Evolutionary conservation across 495 filamentous ascomycete genomes (phyloP).

Genomic region (Penicillium nucicola): DNA sequence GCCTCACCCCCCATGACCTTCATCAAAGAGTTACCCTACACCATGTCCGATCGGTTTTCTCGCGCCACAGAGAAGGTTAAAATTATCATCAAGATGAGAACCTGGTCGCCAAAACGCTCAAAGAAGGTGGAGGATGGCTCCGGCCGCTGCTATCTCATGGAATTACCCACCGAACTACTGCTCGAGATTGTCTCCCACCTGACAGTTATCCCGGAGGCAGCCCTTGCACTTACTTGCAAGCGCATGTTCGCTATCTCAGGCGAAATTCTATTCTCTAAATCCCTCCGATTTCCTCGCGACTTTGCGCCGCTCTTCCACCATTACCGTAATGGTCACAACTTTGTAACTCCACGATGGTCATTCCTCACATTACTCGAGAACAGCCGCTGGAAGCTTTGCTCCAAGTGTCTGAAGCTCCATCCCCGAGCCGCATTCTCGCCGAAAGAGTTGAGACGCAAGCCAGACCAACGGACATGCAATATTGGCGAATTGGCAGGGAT

Average conservation of each 20-base stretch:
- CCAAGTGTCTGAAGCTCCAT: slow-evolving; percentile 44
- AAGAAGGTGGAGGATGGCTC: slow-evolving; percentile 13
- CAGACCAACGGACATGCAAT: slow-evolving; percentile 37
- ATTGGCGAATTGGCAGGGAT: slow-evolving; percentile 41
- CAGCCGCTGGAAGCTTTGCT: slow-evolving; percentile 38
- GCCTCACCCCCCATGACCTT: slow-evolving; percentile 15
- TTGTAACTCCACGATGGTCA: slow-evolving; percentile 40
- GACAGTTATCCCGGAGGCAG: slow-evolving; percentile 36
- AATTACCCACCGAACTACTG: slow-evolving; percentile 44
- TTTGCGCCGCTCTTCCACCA: slow-evolving; percentile 47
- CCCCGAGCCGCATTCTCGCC: slow-evolving; percentile 34
- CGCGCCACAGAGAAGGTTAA: slow-evolving; percentile 35
- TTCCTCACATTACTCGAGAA: slow-evolving; percentile 41
- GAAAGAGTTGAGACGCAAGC: slow-evolving; percentile 34
- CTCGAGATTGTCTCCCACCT: slow-evolving; percentile 42
- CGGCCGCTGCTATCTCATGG: slow-evolving; percentile 35
- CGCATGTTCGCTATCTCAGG: slow-evolving; percentile 39
- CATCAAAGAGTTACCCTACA: slow-evolving; percentile 11
- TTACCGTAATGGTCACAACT: slow-evolving; percentile 41
- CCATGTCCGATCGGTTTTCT: slow-evolving; percentile 29
- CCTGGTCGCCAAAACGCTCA: slow-evolving; percentile 22
- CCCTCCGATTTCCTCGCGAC: slow-evolving; percentile 41
- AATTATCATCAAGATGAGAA: slow-evolving; percentile 30
- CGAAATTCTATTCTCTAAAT: slow-evolving; percentile 31
- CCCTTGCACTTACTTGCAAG: slow-evolving; percentile 43